phyloP scores from a whole-genome alignment of 2,329 filamentous ascomycete genomes.

The Aureobasidium leucospermi region DNA sequence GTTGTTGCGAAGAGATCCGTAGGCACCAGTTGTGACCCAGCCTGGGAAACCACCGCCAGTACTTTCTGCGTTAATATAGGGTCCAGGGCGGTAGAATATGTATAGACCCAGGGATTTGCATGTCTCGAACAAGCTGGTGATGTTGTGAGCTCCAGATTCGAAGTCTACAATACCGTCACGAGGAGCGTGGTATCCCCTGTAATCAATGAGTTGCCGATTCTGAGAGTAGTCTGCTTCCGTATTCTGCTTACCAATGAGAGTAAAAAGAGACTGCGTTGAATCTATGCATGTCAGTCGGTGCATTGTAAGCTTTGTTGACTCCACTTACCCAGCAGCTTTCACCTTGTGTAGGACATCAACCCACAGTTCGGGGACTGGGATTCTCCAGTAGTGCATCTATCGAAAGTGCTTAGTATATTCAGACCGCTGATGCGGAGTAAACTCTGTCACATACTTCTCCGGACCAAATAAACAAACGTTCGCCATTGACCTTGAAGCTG shows the following conservation, averaged over 20 bases:
- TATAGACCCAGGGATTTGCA: constrained; percentile 50
- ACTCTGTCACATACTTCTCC: constrained; percentile 33
- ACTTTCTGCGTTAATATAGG: constrained; percentile 52
- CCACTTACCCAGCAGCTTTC: constrained; percentile 37
- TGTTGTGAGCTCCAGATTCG: constrained; percentile 46
- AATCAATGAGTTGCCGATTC: neutral
- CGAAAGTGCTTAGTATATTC: neutral
- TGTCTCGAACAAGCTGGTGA: constrained; percentile 45
- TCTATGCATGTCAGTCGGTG: neutral
- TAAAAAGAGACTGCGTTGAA: constrained; percentile 36
- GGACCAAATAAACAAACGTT: constrained; percentile 46
- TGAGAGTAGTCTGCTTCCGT: neutral
- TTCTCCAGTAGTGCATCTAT: constrained; percentile 45
- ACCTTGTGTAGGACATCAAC: constrained; percentile 45
- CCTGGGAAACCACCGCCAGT: constrained; percentile 55
- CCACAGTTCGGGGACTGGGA: constrained; percentile 45
- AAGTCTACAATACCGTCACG: constrained; percentile 34
- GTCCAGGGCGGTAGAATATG: constrained; percentile 36
- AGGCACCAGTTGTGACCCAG: constrained; percentile 55
- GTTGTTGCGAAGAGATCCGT: constrained; percentile 46
- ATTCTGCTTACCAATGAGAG: constrained; percentile 7
- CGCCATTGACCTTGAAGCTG: constrained; percentile 45
- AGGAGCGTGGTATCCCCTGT: constrained; percentile 10
- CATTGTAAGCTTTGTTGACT: too few relatives aligned
- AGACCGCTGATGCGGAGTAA: neutral